phyloP scores from a whole-genome alignment of 2,329 filamentous ascomycete species.

The Penicillium olsonii region DNA sequence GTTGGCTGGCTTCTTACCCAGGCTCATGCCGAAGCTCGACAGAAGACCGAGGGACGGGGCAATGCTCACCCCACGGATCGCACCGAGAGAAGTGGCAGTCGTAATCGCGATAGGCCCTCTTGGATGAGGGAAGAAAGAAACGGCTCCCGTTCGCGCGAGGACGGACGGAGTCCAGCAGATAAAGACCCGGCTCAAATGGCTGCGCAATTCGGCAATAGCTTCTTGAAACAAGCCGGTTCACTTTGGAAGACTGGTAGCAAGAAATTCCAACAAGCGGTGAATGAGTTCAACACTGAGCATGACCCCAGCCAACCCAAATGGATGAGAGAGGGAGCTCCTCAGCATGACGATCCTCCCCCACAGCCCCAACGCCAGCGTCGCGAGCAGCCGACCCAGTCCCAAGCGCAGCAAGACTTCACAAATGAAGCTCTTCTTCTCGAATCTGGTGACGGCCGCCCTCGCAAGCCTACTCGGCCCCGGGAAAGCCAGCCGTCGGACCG shows the following conservation, averaged over 20 bases:
- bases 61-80: conserved; percentile 21
- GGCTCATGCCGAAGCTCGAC: conserved; percentile 79
- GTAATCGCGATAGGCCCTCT: conserved; percentile 49
- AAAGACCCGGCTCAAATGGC: conserved; percentile 79
- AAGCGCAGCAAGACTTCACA: conserved; percentile 46
- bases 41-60: conserved; percentile 56
- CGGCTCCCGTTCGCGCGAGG: conserved; percentile 26
- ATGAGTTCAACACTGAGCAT: conserved; percentile 73
- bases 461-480: conserved; percentile 28
- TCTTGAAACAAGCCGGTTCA: conserved; percentile 93
- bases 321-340: conserved; percentile 73
- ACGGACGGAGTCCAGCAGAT: conserved; percentile 52
- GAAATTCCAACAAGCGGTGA: conserved; percentile 86
- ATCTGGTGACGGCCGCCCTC: conserved; percentile 30
- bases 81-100: conserved; percentile 29
- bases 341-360: conserved; percentile 25
- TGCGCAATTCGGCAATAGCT: conserved; percentile 74
- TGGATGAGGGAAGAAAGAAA: conserved; percentile 62
- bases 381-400: conserved; percentile 23
- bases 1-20: conserved; percentile 89
- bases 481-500: conserved; percentile 23
- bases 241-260: conserved; percentile 95
- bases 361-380: conserved; percentile 18
- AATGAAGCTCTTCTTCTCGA: conserved; percentile 56
- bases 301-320: conserved; percentile 86